These are phyloP conservation scores for Styphnolobium japonicum DNA, from an alignment of 306 rosid genomes.

Conservation along the genomic window DNA sequence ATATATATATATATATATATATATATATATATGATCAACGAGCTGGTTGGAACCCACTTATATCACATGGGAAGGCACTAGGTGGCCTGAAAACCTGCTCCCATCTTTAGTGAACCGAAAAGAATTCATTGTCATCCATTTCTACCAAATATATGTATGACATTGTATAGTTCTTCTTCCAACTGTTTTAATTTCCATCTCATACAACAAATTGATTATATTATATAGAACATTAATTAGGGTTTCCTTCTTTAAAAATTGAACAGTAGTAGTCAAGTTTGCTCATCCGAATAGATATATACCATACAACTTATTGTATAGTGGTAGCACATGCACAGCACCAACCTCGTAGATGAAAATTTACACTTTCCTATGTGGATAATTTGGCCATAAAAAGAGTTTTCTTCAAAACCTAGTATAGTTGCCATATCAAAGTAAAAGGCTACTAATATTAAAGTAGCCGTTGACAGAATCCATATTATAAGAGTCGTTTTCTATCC, in stretches of 20 bases:
- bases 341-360: conserved; percentile 33
- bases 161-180: neutral
- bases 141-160: neutral
- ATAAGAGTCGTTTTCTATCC: neutral
- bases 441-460: conserved; percentile 1
- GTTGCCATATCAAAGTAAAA: neutral
- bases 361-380: neutral
- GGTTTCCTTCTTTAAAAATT: neutral
- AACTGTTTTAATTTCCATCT: too few relatives aligned
- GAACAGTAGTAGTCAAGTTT: neutral
- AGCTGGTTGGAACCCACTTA: neutral
- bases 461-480: conserved; percentile 39
- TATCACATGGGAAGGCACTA: neutral
- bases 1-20: too few relatives aligned
- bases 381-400: neutral
- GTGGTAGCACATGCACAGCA: conserved; percentile 11
- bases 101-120: neutral
- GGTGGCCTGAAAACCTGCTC: neutral
- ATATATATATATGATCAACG: too few relatives aligned
- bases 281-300: neutral
- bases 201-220: too few relatives aligned
- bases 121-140: neutral
- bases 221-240: too few relatives aligned
- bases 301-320: neutral
- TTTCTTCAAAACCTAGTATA: conserved; percentile 32